Evolutionary conservation across 768 basidiomycete species (phyloP).

Genomic region (Leucocoprinus birnbaumii): DNA sequence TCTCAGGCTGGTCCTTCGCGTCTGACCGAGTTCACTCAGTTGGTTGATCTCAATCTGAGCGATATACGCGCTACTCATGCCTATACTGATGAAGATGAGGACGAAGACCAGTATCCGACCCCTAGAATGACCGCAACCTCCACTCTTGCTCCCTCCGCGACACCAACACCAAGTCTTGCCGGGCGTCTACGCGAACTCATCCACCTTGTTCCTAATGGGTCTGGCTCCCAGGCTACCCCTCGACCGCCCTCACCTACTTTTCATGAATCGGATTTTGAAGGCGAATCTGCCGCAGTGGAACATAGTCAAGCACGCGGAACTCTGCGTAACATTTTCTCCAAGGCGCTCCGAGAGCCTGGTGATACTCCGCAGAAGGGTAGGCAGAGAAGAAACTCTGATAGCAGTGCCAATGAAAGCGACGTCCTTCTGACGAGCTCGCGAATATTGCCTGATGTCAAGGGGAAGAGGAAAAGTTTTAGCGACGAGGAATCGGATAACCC

Average conservation of each 20-base stretch:
- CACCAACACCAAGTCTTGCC: constrained; percentile 36
- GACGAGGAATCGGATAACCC: constrained; percentile 63
- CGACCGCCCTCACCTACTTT: constrained; percentile 28
- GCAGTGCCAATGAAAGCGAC: constrained; percentile 58
- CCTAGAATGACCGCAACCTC: constrained; percentile 12
- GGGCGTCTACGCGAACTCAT: constrained; percentile 63
- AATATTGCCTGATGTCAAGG: constrained; percentile 41
- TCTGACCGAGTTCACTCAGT: constrained; percentile 29
- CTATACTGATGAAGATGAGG: constrained; percentile 21
- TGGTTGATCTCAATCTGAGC: constrained; percentile 23
- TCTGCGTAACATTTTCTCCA: constrained; percentile 65
- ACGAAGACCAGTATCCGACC: constrained; percentile 30
- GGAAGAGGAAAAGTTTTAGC: constrained; percentile 57
- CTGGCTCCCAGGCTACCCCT: constrained; percentile 11
- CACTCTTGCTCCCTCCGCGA: constrained; percentile 28
- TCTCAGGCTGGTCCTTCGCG: constrained; percentile 34
- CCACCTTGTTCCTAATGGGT: constrained; percentile 40
- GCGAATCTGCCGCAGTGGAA: constrained; percentile 30
- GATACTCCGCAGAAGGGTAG: constrained; percentile 57
- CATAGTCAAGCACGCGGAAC: constrained; percentile 55
- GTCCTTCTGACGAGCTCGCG: constrained; percentile 42
- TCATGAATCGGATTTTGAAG: constrained; percentile 59
- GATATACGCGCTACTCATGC: constrained; percentile 19
- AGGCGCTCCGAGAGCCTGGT: constrained; percentile 60
- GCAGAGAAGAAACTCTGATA: constrained; percentile 49